Evolutionary conservation across 306 rosid genomes (phyloP).

Genomic region (cucumber (Cucumis sativus)): Cucumber_9930_V3 NC_026656.2:21551001-21551500

Average conservation of each 20-base stretch:
- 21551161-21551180: background rate
- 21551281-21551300: background rate
- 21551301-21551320: background rate
- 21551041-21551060: background rate
- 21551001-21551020: background rate
- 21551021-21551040: background rate
- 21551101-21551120: background rate
- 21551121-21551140: too few species aligned
- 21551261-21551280: background rate
- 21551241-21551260: background rate
- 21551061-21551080: background rate
- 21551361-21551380: conserved; percentile 98
- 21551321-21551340: conserved; percentile 11
- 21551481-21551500: background rate
- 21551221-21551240: background rate
- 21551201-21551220: background rate
- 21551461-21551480: background rate
- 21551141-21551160: background rate
- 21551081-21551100: background rate
- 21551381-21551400: conserved; percentile 85
- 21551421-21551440: conserved; percentile 50
- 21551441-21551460: conserved; percentile 39
- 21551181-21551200: background rate
- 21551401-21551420: conserved; percentile 84
- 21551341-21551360: conserved; percentile 42